phyloP scores from a whole-genome alignment of 75 land plant species.

The Selaginella moellendorffii region DNA sequence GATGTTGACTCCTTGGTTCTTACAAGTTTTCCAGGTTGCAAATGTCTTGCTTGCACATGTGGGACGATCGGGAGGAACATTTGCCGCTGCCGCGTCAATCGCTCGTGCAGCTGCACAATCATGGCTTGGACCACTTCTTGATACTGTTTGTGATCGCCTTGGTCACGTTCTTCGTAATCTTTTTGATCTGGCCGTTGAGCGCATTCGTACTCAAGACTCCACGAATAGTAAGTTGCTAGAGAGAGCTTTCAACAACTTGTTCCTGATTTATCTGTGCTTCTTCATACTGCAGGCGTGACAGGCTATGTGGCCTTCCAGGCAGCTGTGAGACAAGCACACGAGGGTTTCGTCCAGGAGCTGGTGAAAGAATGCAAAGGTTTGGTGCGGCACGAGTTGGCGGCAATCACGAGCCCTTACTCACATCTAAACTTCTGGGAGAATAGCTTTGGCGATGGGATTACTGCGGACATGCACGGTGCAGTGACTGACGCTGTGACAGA shows the following conservation, averaged over 20 bases:
- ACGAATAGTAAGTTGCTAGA: conserved; percentile 53
- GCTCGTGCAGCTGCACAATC: conserved; percentile 85
- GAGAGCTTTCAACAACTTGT: not conserved
- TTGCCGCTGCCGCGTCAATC: conserved; percentile 57
- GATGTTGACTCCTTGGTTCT: not conserved
- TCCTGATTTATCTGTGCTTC: not conserved
- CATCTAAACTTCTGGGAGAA: conserved; percentile 34
- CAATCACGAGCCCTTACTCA: conserved; percentile 75
- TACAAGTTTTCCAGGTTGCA: conserved; percentile 45
- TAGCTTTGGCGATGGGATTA: not conserved
- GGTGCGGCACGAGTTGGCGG: conserved; percentile 68
- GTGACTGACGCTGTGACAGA: conserved; percentile 23
- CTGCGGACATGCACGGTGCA: not conserved
- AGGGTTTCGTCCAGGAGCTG: conserved; percentile 47
- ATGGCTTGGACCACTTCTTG: conserved; percentile 84
- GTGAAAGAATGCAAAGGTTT: conserved; percentile 80
- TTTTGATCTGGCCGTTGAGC: conserved; percentile 69
- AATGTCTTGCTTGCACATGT: conserved; percentile 92
- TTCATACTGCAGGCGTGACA: conserved; percentile 37
- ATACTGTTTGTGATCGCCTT: conserved; percentile 78
- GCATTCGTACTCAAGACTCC: conserved; percentile 29
- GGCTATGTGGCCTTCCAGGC: conserved; percentile 88
- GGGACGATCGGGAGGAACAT: conserved; percentile 55
- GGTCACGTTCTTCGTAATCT: conserved; percentile 66
- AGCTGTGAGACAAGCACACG: conserved; percentile 59